These are phyloP conservation scores for Ophiosphaerella korrae DNA, from an alignment of 2,329 filamentous ascomycete genomes.

Conservation along the genomic window DNA sequence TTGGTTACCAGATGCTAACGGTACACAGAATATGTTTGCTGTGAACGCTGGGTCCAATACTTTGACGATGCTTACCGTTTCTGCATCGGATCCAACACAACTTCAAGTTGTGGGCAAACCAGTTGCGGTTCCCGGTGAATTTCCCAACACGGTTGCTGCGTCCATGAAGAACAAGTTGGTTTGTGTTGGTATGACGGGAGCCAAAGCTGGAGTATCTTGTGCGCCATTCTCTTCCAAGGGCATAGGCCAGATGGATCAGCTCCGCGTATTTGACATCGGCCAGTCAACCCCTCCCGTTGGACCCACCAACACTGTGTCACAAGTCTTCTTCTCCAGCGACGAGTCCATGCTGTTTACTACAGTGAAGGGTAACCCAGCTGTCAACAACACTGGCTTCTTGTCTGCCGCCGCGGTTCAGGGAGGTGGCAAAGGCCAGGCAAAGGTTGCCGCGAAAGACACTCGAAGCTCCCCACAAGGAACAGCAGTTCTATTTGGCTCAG, in stretches of 20 bases:
- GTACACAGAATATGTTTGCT: constrained; percentile 57
- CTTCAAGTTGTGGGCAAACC: constrained; percentile 43
- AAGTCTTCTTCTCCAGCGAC: constrained; percentile 64
- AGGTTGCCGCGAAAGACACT: constrained; percentile 24
- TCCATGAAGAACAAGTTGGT: constrained; percentile 43
- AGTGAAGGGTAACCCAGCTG: constrained; percentile 64
- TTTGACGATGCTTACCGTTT: constrained; percentile 46
- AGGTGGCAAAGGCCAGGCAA: not conserved
- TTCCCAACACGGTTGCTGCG: constrained; percentile 48
- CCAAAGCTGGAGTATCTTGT: constrained; percentile 46
- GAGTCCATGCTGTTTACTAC: constrained; percentile 59
- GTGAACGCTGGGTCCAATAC: constrained; percentile 53
- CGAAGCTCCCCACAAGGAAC: constrained; percentile 60
- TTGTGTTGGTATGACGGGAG: constrained; percentile 47
- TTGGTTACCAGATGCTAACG: not conserved
- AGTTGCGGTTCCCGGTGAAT: constrained; percentile 42
- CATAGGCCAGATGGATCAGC: constrained; percentile 39
- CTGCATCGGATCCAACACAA: constrained; percentile 31
- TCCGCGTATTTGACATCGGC: constrained; percentile 53
- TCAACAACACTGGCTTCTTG: constrained; percentile 63
- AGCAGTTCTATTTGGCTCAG: constrained; percentile 62
- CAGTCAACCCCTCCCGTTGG: constrained; percentile 65
- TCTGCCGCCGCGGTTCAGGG: constrained; percentile 56
- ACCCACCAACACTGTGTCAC: constrained; percentile 64
- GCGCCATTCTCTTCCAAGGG: constrained; percentile 37